These are phyloP conservation scores for Glycine latifolia DNA, from an alignment of 306 rosid species.

Conservation along the genomic window DNA sequence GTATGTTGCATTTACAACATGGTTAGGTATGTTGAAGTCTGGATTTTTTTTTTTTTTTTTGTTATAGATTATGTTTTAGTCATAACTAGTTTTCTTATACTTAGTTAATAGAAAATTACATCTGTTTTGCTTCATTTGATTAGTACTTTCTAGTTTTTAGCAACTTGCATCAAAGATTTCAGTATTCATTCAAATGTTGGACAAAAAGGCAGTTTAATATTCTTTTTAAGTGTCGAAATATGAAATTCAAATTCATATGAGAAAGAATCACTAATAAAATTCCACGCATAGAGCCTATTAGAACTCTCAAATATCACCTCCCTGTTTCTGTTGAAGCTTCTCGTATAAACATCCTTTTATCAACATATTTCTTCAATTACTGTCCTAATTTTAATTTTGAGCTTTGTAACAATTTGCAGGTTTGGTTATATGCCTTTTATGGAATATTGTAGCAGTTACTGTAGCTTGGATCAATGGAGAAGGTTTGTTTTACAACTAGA, in stretches of 20 bases:
- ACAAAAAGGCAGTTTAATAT: conserved; percentile 6
- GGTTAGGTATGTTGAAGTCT: conserved; percentile 71
- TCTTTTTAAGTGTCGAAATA: background rate
- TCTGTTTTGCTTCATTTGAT: background rate
- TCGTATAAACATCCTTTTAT: conserved; percentile 19
- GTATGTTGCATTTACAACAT: conserved; percentile 89
- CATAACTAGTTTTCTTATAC: conserved; percentile 32
- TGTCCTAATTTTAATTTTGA: background rate
- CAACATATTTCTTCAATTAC: conserved; percentile 14
- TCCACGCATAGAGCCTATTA: background rate
- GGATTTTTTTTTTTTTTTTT: background rate
- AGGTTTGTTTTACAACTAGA: conserved; percentile 56
- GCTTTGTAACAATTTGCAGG: conserved; percentile 62
- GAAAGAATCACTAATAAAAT: conserved; percentile 7
- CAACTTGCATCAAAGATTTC: conserved; percentile 6
- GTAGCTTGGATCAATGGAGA: conserved; percentile 77
- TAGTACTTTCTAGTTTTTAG: background rate
- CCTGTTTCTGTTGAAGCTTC: conserved; percentile 8
- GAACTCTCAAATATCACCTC: background rate
- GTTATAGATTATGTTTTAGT: conserved; percentile 35
- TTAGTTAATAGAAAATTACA: background rate
- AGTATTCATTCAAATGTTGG: background rate
- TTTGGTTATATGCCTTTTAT: conserved; percentile 66
- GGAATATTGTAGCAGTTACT: conserved; percentile 75
- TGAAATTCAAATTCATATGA: background rate